A percentile compares a stretch with the other conserved stretches of the same genome.
Conservation (phyloP, 495 filamentous ascomycete species). For the Tetracladium setigerum region DNA sequence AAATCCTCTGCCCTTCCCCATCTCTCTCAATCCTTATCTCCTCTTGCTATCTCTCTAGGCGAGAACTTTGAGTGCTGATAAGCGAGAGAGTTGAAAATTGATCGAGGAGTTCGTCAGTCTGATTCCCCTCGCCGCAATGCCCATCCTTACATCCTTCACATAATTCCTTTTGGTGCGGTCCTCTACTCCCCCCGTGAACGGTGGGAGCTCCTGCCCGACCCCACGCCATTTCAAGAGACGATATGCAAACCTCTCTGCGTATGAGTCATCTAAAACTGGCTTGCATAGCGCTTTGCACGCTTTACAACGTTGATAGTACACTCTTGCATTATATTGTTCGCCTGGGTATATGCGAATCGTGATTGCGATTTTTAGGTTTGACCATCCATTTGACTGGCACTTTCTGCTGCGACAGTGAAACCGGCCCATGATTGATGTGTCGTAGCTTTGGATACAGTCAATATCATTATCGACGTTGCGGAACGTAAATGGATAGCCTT, state of each 20-base stretch:
- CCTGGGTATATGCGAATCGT: constrained; percentile 35
- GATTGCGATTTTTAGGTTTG: constrained; percentile 36
- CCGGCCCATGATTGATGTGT: constrained; percentile 29
- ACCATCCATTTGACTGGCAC: constrained; percentile 25
- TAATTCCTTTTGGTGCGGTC: constrained; percentile 32
- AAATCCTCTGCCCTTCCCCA: no score
- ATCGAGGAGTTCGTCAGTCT: no score
- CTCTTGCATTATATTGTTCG: constrained; percentile 35
- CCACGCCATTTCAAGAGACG: constrained; percentile 43
- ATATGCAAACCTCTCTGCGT: constrained; percentile 43
- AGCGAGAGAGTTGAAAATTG: no score
- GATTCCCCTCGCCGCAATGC: no score
- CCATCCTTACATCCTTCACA: constrained; percentile 45
- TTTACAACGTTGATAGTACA: constrained; percentile 39
- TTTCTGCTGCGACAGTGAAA: constrained; percentile 27
- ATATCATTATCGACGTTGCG: constrained; percentile 15
- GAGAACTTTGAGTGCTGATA: no score
- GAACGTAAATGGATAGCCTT: constrained; percentile 24
- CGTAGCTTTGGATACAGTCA: constrained; percentile 12
- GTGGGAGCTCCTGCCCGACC: constrained; percentile 27
- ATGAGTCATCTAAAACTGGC: constrained; percentile 32
- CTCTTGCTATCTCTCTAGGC: no score
- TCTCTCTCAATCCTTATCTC: no score
- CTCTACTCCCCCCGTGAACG: constrained; percentile 21
- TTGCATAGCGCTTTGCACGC: constrained; percentile 25